Evolutionary conservation across 345 rosid species (phyloP).

Genomic region (Hevea brasiliensis): DNA sequence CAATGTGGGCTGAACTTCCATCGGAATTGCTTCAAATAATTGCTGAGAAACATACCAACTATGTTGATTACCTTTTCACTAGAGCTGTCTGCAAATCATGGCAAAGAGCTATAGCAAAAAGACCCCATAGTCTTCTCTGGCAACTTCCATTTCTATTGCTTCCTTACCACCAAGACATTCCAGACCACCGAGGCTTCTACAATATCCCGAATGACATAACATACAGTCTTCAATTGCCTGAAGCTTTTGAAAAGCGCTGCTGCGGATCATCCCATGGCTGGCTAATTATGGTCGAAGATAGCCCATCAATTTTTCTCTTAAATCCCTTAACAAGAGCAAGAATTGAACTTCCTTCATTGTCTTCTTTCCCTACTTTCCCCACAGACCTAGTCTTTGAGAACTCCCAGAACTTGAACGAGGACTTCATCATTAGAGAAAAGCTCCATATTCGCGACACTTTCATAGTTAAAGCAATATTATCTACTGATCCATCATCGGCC

Average conservation of each 20-base stretch:
- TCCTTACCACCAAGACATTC: not conserved
- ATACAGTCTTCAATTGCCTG: not conserved
- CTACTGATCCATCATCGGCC: slow-evolving; percentile 7
- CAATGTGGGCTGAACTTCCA: slow-evolving; percentile 14
- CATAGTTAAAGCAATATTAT: slow-evolving; percentile 8
- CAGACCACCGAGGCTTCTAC: slow-evolving; percentile 5
- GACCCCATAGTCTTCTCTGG: not conserved
- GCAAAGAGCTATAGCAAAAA: not conserved
- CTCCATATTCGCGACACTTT: slow-evolving; percentile 15
- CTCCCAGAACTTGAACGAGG: slow-evolving; percentile 3
- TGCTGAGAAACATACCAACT: slow-evolving; percentile 9
- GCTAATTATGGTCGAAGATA: slow-evolving; percentile 18
- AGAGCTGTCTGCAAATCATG: slow-evolving; percentile 21
- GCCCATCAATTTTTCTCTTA: slow-evolving; percentile 5
- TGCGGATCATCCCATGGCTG: slow-evolving; percentile 23
- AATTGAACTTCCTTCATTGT: slow-evolving; percentile 13
- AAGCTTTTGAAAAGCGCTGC: slow-evolving; percentile 7
- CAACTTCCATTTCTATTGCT: slow-evolving; percentile 20
- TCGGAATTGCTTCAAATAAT: slow-evolving; percentile 11
- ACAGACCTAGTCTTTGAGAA: not conserved
- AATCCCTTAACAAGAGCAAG: slow-evolving; percentile 10
- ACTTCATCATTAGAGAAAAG: slow-evolving; percentile 12
- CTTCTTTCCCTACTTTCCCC: slow-evolving; percentile 6
- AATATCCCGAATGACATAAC: not conserved
- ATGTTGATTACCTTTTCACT: slow-evolving; percentile 6